phyloP scores from a whole-genome alignment of 1,139 yeast species.

The Meyerozyma smithsonii region DNA sequence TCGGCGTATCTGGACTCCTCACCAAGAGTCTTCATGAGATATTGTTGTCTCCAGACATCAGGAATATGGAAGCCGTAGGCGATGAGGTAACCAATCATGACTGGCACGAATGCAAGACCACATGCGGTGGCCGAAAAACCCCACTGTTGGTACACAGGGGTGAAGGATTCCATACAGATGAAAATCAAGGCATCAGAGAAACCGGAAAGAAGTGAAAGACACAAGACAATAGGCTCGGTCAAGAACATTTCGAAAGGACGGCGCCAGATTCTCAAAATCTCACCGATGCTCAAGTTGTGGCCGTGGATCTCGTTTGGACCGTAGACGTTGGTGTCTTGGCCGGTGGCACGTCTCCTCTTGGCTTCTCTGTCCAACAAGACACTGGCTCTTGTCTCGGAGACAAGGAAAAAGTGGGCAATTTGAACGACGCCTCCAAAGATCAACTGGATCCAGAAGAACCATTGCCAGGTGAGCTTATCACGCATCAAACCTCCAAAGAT shows the following conservation, averaged over 20 bases:
- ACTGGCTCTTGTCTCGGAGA: constrained; percentile 28
- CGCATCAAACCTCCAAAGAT: constrained; percentile 32
- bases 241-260: constrained; percentile 34
- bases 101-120: constrained; percentile 27
- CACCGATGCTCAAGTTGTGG: constrained; percentile 14
- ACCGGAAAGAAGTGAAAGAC: constrained; percentile 32
- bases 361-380: constrained; percentile 31
- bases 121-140: constrained; percentile 19
- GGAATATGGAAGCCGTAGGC: constrained; percentile 19
- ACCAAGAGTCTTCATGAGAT: constrained; percentile 16
- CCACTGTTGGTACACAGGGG: constrained; percentile 21
- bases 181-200: constrained; percentile 37
- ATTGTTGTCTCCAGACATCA: constrained; percentile 20
- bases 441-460: constrained; percentile 38
- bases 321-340: constrained; percentile 19
- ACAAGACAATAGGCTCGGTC: constrained; percentile 33
- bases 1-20: constrained; percentile 23
- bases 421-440: constrained; percentile 31
- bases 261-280: constrained; percentile 23
- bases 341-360: constrained; percentile 24
- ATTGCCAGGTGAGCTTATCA: constrained; percentile 22
- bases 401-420: constrained; percentile 24
- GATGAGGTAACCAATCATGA: constrained; percentile 28
- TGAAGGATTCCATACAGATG: constrained; percentile 32
- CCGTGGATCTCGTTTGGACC: constrained; percentile 24